Percentiles rank a stretch among this genome's conserved stretches.
phyloP scores from a whole-genome alignment of 202 grass and related monocot species.

The Carex arenaria region DNA sequence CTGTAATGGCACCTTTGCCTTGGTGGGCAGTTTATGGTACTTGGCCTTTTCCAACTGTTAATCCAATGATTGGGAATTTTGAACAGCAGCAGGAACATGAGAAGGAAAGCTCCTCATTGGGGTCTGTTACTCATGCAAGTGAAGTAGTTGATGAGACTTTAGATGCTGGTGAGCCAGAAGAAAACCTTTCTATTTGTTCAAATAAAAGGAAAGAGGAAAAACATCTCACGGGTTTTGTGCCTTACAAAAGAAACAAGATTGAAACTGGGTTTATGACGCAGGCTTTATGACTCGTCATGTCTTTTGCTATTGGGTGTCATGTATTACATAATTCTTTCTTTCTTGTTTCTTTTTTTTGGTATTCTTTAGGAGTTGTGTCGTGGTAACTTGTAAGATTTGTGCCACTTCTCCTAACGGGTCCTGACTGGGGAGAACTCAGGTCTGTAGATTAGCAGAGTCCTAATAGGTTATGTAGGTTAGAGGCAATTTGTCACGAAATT shows the following conservation, averaged over 20 bases:
- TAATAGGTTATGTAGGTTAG: not conserved
- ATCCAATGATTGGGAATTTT: slow-evolving; percentile 17
- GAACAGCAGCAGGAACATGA: slow-evolving; percentile 6
- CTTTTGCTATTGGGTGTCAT: not conserved
- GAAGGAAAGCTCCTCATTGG: slow-evolving; percentile 11
- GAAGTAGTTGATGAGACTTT: not conserved
- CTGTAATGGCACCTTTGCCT: not conserved
- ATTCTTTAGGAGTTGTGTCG: not conserved
- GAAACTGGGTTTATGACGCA: not conserved
- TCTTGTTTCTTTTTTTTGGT: not conserved
- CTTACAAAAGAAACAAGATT: slow-evolving; percentile 50
- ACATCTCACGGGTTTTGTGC: slow-evolving; percentile 41
- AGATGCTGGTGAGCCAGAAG: not conserved
- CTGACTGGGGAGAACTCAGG: not conserved
- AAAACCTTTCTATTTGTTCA: not conserved
- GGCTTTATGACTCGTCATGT: not conserved
- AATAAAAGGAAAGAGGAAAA: slow-evolving; percentile 9
- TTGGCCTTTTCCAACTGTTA: slow-evolving; percentile 17
- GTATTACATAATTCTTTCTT: not conserved
- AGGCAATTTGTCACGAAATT: slow-evolving; percentile 14
- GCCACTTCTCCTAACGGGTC: not conserved
- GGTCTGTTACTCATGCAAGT: slow-evolving; percentile 6
- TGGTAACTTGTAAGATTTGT: not conserved
- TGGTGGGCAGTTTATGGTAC: slow-evolving; percentile 1
- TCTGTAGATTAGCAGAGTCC: not conserved